Evolutionary conservation across 169 alveolate genomes (phyloP).

Genomic region (Amoebophrya sp.): DNA sequence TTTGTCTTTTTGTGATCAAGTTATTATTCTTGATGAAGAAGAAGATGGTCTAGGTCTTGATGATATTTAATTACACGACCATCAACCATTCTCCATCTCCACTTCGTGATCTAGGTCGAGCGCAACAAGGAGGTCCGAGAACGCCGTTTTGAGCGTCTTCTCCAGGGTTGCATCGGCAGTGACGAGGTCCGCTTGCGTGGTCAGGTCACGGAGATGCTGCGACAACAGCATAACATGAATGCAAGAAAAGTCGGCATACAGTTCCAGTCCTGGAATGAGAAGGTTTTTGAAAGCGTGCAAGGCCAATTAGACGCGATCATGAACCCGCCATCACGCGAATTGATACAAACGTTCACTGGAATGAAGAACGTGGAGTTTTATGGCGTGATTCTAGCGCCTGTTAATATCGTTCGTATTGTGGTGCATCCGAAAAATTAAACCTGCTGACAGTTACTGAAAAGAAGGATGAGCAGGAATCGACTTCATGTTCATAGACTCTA

Average conservation of each 20-base stretch:
- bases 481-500: too few relatives aligned
- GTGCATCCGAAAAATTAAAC: too few relatives aligned
- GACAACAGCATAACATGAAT: not conserved
- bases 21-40: too few relatives aligned
- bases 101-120: not conserved
- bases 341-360: not conserved
- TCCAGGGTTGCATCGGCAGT: not conserved
- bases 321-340: not conserved
- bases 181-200: not conserved
- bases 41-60: too few relatives aligned
- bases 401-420: too few relatives aligned
- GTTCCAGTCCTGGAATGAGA: constrained; percentile 16
- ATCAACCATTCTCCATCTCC: too few relatives aligned
- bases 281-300: not conserved
- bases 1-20: too few relatives aligned
- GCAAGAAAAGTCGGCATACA: not conserved
- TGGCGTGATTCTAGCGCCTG: too few relatives aligned
- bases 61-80: too few relatives aligned
- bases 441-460: too few relatives aligned
- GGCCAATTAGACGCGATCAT: not conserved
- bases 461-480: too few relatives aligned
- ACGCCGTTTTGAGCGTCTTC: not conserved
- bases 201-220: constrained; percentile 22
- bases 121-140: constrained; percentile 12
- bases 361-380: constrained; percentile 17